These are phyloP conservation scores for Didymella keratinophila DNA, from an alignment of 2,329 filamentous ascomycete species.

Conservation along the genomic window DNA sequence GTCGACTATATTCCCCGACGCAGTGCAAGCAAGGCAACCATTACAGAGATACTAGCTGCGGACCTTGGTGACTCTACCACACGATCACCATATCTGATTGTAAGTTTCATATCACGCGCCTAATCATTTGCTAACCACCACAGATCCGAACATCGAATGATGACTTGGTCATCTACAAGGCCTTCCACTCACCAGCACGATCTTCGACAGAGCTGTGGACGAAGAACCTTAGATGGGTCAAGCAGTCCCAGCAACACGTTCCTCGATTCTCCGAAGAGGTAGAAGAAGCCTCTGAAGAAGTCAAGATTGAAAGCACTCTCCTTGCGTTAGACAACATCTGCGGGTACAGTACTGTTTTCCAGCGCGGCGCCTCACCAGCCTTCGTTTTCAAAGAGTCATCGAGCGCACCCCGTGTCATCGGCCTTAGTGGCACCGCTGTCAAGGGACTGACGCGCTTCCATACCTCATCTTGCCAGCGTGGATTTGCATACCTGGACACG, in stretches of 20 bases:
- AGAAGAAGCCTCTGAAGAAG: constrained; percentile 59
- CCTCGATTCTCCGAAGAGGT: constrained; percentile 64
- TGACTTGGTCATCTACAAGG: constrained; percentile 87
- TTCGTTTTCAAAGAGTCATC: constrained; percentile 86
- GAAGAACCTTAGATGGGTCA: constrained; percentile 74
- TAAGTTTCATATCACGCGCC: constrained; percentile 55
- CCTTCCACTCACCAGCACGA: constrained; percentile 64
- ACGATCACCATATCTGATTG: constrained; percentile 80
- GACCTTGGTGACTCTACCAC: constrained; percentile 80
- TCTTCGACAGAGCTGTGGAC: constrained; percentile 57
- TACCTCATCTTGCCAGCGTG: constrained; percentile 77
- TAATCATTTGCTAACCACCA: constrained; percentile 13
- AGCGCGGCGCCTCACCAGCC: constrained; percentile 79
- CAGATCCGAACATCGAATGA: constrained; percentile 80
- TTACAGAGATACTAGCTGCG: constrained; percentile 83
- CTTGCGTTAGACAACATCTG: constrained; percentile 70
- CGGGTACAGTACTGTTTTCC: constrained; percentile 82
- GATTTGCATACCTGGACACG: constrained; percentile 75
- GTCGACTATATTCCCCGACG: constrained; percentile 74
- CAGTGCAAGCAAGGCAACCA: constrained; percentile 72
- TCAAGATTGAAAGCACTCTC: constrained; percentile 58
- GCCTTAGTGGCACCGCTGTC: constrained; percentile 72
- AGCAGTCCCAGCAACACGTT: constrained; percentile 72
- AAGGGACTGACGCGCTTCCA: constrained; percentile 79
- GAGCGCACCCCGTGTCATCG: constrained; percentile 76